phyloP scores from a whole-genome alignment of 148 eudicot species.

The Bassia scoparia region DNA sequence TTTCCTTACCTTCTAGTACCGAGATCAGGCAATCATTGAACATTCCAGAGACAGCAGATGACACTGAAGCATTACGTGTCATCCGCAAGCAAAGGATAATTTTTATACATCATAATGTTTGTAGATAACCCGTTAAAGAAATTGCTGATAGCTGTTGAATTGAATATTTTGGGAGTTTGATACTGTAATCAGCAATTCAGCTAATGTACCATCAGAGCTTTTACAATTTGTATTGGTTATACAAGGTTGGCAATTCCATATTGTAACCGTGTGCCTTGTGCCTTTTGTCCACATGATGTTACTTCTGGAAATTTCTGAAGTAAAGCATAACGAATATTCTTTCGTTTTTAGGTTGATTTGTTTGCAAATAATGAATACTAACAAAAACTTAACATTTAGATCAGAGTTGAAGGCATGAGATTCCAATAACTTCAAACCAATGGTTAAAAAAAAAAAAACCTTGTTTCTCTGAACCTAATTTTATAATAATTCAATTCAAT shows the following conservation, averaged over 20 bases:
- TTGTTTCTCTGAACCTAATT: too few relatives aligned
- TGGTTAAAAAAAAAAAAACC: too few relatives aligned
- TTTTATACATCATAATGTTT: slow-evolving; percentile 40
- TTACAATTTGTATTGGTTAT: background rate
- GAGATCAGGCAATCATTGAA: slow-evolving; percentile 60
- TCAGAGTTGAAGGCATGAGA: too few relatives aligned
- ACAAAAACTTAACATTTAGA: too few relatives aligned
- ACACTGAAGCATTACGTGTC: slow-evolving; percentile 59
- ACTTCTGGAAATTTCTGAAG: too few relatives aligned
- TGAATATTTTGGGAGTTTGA: background rate
- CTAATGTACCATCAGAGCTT: slow-evolving; percentile 4
- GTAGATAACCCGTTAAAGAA: slow-evolving; percentile 6
- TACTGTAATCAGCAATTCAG: too few relatives aligned
- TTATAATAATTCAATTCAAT: too few relatives aligned
- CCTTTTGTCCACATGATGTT: background rate
- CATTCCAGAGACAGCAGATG: slow-evolving; percentile 51
- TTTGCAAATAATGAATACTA: too few relatives aligned
- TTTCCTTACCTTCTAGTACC: slow-evolving; percentile 59
- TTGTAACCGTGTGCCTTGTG: background rate
- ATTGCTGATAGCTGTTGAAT: background rate
- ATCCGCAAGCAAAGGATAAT: slow-evolving; percentile 73
- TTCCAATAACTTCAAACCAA: too few relatives aligned
- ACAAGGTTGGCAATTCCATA: background rate
- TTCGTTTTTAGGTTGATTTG: too few relatives aligned
- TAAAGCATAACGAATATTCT: too few relatives aligned